These are phyloP conservation scores for Blepharisma undulans DNA, from an alignment of 169 alveolate genomes.

Conservation along the genomic window DNA sequence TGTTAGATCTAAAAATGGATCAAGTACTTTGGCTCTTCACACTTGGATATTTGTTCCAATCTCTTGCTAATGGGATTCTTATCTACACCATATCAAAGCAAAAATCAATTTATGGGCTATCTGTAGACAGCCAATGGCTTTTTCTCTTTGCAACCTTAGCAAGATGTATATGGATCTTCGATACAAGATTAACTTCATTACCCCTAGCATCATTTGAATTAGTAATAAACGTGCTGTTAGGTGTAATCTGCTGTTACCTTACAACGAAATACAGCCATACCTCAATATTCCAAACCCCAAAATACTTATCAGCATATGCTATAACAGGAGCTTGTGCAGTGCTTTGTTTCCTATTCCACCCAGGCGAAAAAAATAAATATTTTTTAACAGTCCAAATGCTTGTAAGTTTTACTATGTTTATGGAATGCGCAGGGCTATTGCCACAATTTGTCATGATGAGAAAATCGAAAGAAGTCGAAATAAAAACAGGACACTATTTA, in stretches of 20 bases:
- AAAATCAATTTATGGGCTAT: conserved; percentile 69
- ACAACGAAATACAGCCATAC: conserved; percentile 60
- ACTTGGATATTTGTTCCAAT: conserved; percentile 66
- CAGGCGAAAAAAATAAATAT: conserved; percentile 60
- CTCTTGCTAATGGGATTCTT: conserved; percentile 60
- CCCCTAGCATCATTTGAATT: conserved; percentile 69
- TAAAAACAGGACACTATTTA: conserved; percentile 74
- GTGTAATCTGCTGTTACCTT: conserved; percentile 43
- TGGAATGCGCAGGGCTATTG: conserved; percentile 76
- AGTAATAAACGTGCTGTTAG: conserved; percentile 38
- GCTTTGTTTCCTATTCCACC: conserved; percentile 73
- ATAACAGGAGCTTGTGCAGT: conserved; percentile 44
- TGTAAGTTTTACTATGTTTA: conserved; percentile 79
- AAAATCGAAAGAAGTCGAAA: conserved; percentile 74
- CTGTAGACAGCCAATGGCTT: conserved; percentile 66
- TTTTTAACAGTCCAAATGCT: conserved; percentile 74
- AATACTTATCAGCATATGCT: conserved; percentile 23
- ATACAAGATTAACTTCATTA: conserved; percentile 67
- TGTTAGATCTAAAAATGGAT: conserved; percentile 47
- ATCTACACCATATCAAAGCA: conserved; percentile 58
- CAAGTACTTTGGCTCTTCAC: conserved; percentile 59
- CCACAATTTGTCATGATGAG: conserved; percentile 79
- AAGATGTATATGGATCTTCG: conserved; percentile 71
- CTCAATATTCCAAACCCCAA: conserved; percentile 40
- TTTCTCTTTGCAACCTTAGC: conserved; percentile 60